Base-by-base conservation (phyloP, 768 basidiomycete species). In the Hirschioporus abietinus region DNA sequence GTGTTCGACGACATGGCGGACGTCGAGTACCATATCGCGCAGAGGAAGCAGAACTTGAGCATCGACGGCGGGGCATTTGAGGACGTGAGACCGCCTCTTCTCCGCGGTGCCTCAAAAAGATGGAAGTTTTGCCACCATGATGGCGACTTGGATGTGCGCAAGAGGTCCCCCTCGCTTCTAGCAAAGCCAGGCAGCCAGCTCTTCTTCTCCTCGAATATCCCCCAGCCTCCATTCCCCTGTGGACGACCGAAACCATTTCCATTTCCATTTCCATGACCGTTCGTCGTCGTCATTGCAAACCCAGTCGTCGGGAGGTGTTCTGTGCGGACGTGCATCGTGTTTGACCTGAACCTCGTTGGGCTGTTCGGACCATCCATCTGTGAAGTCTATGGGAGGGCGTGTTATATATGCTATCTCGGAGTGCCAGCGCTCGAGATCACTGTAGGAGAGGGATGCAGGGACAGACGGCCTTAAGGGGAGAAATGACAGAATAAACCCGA, bases 1-100 rank as follows among this genome's bases (percentile, higher is more conserved):
- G 96, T 98, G 74, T 98, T 99, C 58, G 94, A 96, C 1, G 95
- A 95, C 63, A 99, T 77, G 0, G 96, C 96, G 7, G 95, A 97
- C 3, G 90, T 88, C 18, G 88, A 84, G 78, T 99, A 99, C 97
- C 97, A 99, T 24, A 99, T 82, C 20, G 81, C 78, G 75, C 97
- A 99, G 35, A 96, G 82, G 65, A 91, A 76, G 61, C 95, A 78
- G 78, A 99, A 98, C 66, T 77, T 80, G 12, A 79, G 27, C 0
- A 79, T 78, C 1, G 82, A 67, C 20, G 59, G 57, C 42, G 42
- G 42, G 42, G 42, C 42, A 20, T 52, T 52, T 10, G 42, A 52
- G 12, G 42, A 52, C 42, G 42, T 52, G 42, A 52, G 42, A 1
- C 42, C 42, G 42, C 42, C 42, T 52, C 42, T 52, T 52, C 42